A percentile compares a stretch with the other conserved stretches of the same genome.
Conservation (phyloP, 805 yeast species). For the Yamadazyma endophytica region DNA sequence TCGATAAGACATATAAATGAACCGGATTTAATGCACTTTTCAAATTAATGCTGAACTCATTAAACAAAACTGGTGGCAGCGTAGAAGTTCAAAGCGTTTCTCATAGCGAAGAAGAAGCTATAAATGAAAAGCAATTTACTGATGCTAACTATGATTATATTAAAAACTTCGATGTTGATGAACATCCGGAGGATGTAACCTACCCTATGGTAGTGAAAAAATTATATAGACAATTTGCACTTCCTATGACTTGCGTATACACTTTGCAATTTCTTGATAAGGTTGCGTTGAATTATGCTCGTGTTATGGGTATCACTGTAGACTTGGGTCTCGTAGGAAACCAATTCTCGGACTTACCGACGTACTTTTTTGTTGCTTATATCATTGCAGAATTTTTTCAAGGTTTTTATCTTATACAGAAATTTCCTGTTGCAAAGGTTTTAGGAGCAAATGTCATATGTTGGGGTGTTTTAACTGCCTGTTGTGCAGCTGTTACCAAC, state of each 20-base stretch:
- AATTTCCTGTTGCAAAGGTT: constrained; percentile 33
- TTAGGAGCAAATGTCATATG: constrained; percentile 24
- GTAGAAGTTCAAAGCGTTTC: no score
- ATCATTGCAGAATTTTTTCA: constrained; percentile 25
- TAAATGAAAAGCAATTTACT: constrained; percentile 1
- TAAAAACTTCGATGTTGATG: constrained; percentile 12
- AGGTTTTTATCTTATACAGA: constrained; percentile 33
- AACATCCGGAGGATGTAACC: constrained; percentile 13
- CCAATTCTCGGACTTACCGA: constrained; percentile 31
- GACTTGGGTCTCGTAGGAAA: constrained; percentile 24
- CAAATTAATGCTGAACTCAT: no score
- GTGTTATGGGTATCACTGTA: constrained; percentile 29
- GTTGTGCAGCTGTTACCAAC: constrained; percentile 36
- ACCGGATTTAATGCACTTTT: no score
- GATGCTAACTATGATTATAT: constrained; percentile 13
- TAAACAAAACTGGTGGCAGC: no score
- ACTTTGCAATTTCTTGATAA: constrained; percentile 12
- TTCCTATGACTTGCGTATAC: constrained; percentile 7
- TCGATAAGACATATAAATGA: no score
- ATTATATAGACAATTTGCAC: constrained; percentile 12
- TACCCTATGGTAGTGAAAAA: constrained; percentile 9
- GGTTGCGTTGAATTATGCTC: constrained; percentile 14
- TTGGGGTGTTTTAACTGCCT: constrained; percentile 29
- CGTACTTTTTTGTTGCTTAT: constrained; percentile 47
- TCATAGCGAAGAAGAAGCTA: no score